Evolutionary conservation across 257 asterid species (phyloP).

Genomic region (Oldenlandia corymbosa): DNA sequence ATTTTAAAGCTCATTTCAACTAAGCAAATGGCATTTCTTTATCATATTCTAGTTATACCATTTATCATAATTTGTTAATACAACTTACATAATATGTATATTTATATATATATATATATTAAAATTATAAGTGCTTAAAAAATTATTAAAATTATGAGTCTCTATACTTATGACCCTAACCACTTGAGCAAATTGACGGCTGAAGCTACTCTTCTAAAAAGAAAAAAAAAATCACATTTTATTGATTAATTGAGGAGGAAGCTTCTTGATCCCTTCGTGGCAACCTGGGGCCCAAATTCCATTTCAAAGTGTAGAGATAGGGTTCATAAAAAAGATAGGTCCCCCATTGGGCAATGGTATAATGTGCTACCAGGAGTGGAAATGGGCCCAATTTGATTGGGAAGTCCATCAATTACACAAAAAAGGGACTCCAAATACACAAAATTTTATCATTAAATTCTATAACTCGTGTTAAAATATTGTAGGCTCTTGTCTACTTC

Average conservation of each 20-base stretch:
- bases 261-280: conserved; percentile 14
- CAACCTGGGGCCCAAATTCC: conserved; percentile 14
- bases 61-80: too few species aligned
- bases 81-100: too few species aligned
- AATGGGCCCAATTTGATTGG: conserved; percentile 11
- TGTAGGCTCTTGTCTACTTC: neutral
- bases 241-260: conserved; percentile 2
- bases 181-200: neutral
- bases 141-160: too few species aligned
- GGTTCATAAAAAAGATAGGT: neutral
- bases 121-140: too few species aligned
- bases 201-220: neutral
- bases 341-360: conserved; percentile 7
- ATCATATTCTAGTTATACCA: too few species aligned
- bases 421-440: conserved; percentile 6
- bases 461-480: neutral
- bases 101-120: too few species aligned
- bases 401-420: conserved; percentile 2
- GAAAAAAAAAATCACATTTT: neutral
- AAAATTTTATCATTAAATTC: neutral
- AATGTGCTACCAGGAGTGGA: neutral
- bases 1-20: too few species aligned
- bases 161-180: too few species aligned
- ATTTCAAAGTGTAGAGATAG: neutral
- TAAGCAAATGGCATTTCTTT: too few species aligned